Conservation (phyloP, 768 basidiomycete species). For the Gautieria morchelliformis region DNA sequence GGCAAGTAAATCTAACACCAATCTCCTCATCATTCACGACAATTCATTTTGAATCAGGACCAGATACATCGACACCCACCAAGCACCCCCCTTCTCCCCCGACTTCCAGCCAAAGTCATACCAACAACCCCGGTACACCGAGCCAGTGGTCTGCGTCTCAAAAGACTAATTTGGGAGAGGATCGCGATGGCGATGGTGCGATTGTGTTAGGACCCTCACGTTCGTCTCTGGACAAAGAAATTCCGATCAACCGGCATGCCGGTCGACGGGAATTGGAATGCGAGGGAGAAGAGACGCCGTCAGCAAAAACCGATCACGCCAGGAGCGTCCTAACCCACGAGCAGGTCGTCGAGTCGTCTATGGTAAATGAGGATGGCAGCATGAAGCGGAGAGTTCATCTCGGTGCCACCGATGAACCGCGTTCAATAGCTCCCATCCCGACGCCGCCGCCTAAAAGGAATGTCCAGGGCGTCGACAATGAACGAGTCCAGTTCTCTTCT, state of each 20-base stretch:
- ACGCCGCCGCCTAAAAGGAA: conserved; percentile 8
- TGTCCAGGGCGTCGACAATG: neutral
- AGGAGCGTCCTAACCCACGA: neutral
- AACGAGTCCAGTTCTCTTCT: neutral
- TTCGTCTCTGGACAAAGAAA: neutral
- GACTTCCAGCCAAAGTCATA: neutral
- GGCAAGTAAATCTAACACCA: neutral
- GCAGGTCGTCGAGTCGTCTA: neutral
- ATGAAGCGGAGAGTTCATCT: neutral
- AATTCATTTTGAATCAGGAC: neutral
- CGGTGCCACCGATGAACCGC: neutral
- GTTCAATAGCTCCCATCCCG: neutral
- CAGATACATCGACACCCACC: neutral
- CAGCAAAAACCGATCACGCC: neutral
- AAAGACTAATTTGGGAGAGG: neutral
- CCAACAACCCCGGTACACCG: neutral
- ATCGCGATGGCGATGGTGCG: neutral
- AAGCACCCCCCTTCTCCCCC: neutral
- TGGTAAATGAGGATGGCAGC: neutral
- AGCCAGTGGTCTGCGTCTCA: conserved; percentile 4
- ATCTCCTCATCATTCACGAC: neutral
- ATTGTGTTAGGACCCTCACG: neutral
- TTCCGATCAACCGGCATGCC: neutral
- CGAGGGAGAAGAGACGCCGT: neutral
- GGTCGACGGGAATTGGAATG: neutral